phyloP scores from a whole-genome alignment of 2,329 filamentous ascomycete genomes.

The Raffaelea ambrosiae region DNA sequence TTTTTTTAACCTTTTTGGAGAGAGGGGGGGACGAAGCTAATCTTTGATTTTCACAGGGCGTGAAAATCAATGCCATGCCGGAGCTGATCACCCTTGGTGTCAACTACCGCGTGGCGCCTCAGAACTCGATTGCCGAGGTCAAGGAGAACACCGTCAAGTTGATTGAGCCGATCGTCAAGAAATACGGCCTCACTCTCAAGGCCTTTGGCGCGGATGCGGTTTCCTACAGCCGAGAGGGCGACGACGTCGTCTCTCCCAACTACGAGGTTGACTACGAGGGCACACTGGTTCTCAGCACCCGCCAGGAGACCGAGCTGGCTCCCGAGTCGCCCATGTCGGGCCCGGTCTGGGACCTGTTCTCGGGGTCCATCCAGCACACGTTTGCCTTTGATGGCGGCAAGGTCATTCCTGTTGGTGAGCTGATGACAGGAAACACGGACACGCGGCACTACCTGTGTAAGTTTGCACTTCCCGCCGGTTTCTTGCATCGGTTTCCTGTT shows the following conservation, averaged over 20 bases:
- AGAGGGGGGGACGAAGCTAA: too few relatives aligned
- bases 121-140: slow-evolving; percentile 42
- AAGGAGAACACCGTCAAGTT: slow-evolving; percentile 40
- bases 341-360: slow-evolving; percentile 19
- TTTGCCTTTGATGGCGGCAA: slow-evolving; percentile 12
- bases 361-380: slow-evolving; percentile 20
- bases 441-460: slow-evolving; percentile 30
- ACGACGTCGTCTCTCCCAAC: slow-evolving; percentile 15
- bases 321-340: slow-evolving; percentile 26
- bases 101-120: slow-evolving; percentile 52
- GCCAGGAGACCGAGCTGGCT: slow-evolving; percentile 22
- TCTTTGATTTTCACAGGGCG: slow-evolving; percentile 25
- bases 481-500: neutral
- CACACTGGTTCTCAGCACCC: slow-evolving; percentile 25
- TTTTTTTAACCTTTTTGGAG: neutral
- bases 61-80: slow-evolving; percentile 61
- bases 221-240: too few relatives aligned
- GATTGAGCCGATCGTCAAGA: slow-evolving; percentile 40
- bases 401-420: slow-evolving; percentile 43
- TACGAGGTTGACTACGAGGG: slow-evolving; percentile 32
- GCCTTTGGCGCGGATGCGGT: slow-evolving; percentile 30
- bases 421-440: slow-evolving; percentile 44
- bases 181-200: slow-evolving; percentile 47
- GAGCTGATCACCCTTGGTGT: slow-evolving; percentile 48
- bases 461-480: neutral